phyloP scores from a whole-genome alignment of 768 basidiomycete species.

The Panaeolus papilionaceus region DNA sequence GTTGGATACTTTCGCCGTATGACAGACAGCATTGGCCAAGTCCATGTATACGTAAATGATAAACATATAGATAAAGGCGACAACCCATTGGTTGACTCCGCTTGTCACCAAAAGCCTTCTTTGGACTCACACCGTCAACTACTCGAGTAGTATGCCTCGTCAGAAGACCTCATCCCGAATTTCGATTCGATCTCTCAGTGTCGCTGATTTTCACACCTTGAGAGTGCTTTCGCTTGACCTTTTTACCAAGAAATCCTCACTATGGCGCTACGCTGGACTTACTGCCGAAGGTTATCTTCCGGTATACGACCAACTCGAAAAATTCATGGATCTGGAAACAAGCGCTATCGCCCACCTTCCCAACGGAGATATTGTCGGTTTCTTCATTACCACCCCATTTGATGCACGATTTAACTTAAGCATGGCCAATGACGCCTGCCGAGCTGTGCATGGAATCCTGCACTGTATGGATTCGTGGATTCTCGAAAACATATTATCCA shows the following conservation, averaged over 20 bases:
- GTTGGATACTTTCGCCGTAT: too few relatives aligned
- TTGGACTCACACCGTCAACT: too few relatives aligned
- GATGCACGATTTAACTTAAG: background rate
- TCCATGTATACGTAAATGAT: too few relatives aligned
- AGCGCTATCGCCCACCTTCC: background rate
- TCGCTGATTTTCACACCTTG: background rate
- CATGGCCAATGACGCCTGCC: background rate
- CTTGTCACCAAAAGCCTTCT: too few relatives aligned
- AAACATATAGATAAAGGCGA: too few relatives aligned
- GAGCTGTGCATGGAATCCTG: background rate
- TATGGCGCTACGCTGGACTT: background rate
- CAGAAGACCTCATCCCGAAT: background rate
- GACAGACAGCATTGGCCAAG: too few relatives aligned
- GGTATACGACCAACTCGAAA: background rate
- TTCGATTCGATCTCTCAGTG: background rate
- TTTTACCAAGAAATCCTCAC: background rate
- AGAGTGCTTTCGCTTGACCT: background rate
- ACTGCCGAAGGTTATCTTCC: background rate
- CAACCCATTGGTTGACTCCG: too few relatives aligned
- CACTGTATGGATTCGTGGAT: background rate
- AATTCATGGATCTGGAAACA: background rate
- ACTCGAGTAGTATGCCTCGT: too few relatives aligned
- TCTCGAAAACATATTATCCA: background rate
- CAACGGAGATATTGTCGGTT: background rate
- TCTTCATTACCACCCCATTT: background rate